Base-by-base conservation (phyloP, 2,329 filamentous ascomycete species). In the Epichloe sp. region DNA sequence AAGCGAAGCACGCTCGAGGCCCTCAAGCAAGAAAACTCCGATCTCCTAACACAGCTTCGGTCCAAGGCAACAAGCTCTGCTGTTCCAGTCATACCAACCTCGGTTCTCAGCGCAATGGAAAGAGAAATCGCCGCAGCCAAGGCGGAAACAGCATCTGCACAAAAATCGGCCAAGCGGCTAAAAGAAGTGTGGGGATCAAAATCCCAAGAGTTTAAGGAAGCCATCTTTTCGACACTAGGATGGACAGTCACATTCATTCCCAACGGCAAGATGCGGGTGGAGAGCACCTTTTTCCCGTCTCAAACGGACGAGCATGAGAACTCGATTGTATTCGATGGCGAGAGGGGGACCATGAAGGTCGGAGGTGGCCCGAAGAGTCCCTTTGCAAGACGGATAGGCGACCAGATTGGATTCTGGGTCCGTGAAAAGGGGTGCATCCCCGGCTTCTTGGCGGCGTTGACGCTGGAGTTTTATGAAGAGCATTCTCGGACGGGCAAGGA, bases 261-360 rank as follows among this genome's bases (percentile, higher is more conserved):
- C n/a, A 95, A 95, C 65, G 93, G 93, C 42, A 91, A 95, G 61
- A 94, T 96, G 69, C 84, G 88, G 35, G 88, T 96, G 21, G 94
- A 91, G 50, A 85, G 79, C 53, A 85, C 91, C 57, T 94, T 91
- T 63, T 86, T 86, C 63, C 85, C 89, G 0, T 83, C 79, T 2
- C 67, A 54, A 69, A 80, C 65, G 63, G 80, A 86, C 51, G 82
- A 86, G 62, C 80, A 88, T 64, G 82, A 85, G 65, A 83, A 84
- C 58, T 81, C 77, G 52, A 83, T 85, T 54, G 81, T 95, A 0
- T 96, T 96, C 65, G 89, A 95, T 67, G 89, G 89, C 48, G 89
- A 96, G 70, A 83, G 86, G 52, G 93, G 91, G 7, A 96, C 90
- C 1, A 98, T 98, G 93, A 98, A 98, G 75, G 86, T 98, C 52